Conservation (phyloP, 1,284 basidiomycete species). For the Meira nashicola region DNA sequence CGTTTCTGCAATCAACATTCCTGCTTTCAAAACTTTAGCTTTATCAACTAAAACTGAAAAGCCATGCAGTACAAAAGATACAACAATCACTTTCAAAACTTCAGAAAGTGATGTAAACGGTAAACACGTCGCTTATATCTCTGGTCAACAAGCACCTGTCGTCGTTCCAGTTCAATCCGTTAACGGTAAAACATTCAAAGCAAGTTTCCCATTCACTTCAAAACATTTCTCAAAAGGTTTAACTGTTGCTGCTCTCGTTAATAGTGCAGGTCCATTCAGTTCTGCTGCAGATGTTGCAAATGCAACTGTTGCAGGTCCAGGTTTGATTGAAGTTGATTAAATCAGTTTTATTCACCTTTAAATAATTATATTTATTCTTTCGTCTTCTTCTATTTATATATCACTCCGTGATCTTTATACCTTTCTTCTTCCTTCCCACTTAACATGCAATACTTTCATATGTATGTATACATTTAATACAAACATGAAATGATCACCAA, state of each 20-base stretch:
- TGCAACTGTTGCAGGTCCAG: conserved; percentile 13
- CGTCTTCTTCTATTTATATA: too few relatives aligned
- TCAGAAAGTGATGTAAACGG: conserved; percentile 1
- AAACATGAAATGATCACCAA: too few relatives aligned
- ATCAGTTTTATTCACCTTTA: not conserved
- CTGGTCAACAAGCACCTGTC: conserved; percentile 20
- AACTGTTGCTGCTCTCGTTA: conserved; percentile 20
- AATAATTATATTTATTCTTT: too few relatives aligned
- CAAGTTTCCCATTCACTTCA: conserved; percentile 18
- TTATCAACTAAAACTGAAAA: not conserved
- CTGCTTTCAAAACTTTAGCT: conserved; percentile 12
- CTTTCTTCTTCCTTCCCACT: too few relatives aligned
- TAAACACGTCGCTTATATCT: conserved; percentile 21
- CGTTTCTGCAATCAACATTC: conserved; percentile 14
- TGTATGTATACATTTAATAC: too few relatives aligned
- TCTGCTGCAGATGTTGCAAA: conserved; percentile 15
- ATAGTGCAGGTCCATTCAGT: conserved; percentile 13
- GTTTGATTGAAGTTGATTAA: conserved; percentile 14
- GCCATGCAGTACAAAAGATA: conserved; percentile 12
- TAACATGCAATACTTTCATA: too few relatives aligned
- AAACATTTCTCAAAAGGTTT: conserved; percentile 20
- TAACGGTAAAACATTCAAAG: conserved; percentile 14
- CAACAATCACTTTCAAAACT: conserved; percentile 8
- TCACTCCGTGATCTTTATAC: too few relatives aligned
- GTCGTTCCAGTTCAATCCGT: conserved; percentile 16